A percentile compares a stretch with the other conserved stretches of the same genome.
phyloP scores from a whole-genome alignment of 2,329 filamentous ascomycete genomes.

The Fusarium tanahbumbuense region DNA sequence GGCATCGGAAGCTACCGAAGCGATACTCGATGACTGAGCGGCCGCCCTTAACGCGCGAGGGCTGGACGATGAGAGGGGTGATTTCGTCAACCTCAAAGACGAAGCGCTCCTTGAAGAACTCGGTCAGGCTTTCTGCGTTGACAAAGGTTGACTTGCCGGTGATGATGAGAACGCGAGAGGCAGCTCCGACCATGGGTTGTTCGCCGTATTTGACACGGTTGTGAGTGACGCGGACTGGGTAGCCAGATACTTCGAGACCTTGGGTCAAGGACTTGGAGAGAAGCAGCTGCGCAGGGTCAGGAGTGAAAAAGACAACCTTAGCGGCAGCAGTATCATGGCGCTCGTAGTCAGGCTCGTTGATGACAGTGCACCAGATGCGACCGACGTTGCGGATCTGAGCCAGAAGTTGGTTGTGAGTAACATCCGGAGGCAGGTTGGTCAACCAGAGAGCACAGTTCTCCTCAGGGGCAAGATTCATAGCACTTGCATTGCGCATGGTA shows the following conservation, averaged over 20 bases:
- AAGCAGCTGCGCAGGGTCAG: constrained; percentile 52
- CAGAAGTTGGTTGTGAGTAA: constrained; percentile 59
- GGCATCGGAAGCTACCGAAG: constrained; percentile 67
- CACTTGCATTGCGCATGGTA: constrained; percentile 52
- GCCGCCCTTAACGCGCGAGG: constrained; percentile 17
- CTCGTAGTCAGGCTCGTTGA: constrained; percentile 60
- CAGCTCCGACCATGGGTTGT: constrained; percentile 43
- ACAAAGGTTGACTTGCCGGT: constrained; percentile 58
- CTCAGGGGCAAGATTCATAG: constrained; percentile 45
- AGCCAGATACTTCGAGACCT: constrained; percentile 53
- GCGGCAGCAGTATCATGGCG: constrained; percentile 56
- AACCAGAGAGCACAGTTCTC: constrained; percentile 66
- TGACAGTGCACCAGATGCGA: constrained; percentile 63
- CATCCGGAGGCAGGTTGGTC: constrained; percentile 60
- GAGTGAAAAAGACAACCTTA: constrained; percentile 63
- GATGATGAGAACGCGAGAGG: constrained; percentile 64
- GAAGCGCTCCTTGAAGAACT: constrained; percentile 58
- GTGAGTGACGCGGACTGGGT: constrained; percentile 54
- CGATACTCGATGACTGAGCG: constrained; percentile 60
- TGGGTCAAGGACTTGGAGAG: constrained; percentile 39
- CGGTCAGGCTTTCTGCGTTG: constrained; percentile 54
- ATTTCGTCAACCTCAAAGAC: constrained; percentile 62
- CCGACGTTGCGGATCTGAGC: constrained; percentile 58
- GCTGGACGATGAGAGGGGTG: constrained; percentile 45
- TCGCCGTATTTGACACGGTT: constrained; percentile 62